phyloP scores from a whole-genome alignment of 257 asterid genomes.

The Pogostemon cablin region DNA sequence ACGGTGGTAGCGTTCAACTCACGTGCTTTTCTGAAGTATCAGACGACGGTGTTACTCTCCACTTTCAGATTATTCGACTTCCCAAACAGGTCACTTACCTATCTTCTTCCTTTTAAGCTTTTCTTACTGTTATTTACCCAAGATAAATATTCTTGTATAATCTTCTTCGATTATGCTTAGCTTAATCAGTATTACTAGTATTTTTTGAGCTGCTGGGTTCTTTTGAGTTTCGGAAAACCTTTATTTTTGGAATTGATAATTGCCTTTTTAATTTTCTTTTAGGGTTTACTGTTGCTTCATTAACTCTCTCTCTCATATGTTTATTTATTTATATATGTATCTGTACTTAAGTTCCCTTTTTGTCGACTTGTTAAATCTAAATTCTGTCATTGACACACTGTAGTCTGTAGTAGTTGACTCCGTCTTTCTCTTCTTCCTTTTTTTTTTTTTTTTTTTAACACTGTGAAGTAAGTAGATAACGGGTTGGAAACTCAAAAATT shows the following conservation, averaged over 20 bases:
- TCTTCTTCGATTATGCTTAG: background rate
- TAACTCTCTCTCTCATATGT: background rate
- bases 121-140: background rate
- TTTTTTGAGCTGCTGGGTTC: background rate
- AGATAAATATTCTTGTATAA: background rate
- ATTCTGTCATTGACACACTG: too few relatives aligned
- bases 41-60: conserved; percentile 65
- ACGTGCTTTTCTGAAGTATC: conserved; percentile 70
- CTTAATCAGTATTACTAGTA: background rate
- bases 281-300: conserved; percentile 20
- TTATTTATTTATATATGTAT: too few relatives aligned
- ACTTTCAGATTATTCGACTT: conserved; percentile 84
- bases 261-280: conserved; percentile 4
- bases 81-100: conserved; percentile 62
- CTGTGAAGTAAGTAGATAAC: too few relatives aligned
- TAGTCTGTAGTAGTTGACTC: too few relatives aligned
- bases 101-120: background rate
- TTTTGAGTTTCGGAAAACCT: background rate
- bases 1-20: conserved; percentile 49
- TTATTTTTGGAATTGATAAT: background rate
- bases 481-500: too few relatives aligned
- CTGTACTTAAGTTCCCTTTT: too few relatives aligned
- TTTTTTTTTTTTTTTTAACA: too few relatives aligned
- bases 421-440: too few relatives aligned
- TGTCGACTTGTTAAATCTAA: too few relatives aligned